A percentile compares a stretch with the other conserved stretches of the same genome.
Conservation (phyloP, 768 basidiomycete species). For the Phaeolepiota aurea region DNA sequence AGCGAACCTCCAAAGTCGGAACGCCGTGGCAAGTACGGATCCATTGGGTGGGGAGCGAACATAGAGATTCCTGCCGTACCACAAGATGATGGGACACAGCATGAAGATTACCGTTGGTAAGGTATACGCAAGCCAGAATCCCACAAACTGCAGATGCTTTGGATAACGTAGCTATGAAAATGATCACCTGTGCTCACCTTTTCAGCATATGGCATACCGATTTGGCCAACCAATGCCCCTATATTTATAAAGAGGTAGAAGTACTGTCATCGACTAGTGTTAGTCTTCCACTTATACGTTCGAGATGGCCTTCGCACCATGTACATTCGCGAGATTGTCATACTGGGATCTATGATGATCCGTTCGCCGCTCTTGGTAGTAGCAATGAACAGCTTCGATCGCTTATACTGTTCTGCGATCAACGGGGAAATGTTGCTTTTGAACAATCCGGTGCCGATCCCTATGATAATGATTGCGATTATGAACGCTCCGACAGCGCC, state of each 20-base stretch:
- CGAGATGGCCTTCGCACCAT: constrained; percentile 35
- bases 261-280: background rate
- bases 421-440: constrained; percentile 74
- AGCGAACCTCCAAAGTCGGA: constrained; percentile 40
- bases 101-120: constrained; percentile 57
- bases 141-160: constrained; percentile 36
- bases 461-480: constrained; percentile 56
- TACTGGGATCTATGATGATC: constrained; percentile 65
- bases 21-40: constrained; percentile 47
- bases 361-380: constrained; percentile 49
- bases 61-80: constrained; percentile 46
- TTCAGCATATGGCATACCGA: constrained; percentile 61
- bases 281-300: background rate
- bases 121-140: constrained; percentile 56
- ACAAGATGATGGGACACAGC: constrained; percentile 55
- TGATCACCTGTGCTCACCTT: constrained; percentile 26
- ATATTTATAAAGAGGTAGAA: constrained; percentile 52
- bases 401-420: constrained; percentile 68
- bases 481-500: constrained; percentile 45
- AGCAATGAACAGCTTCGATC: constrained; percentile 42
- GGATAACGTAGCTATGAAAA: background rate
- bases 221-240: constrained; percentile 62
- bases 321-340: constrained; percentile 66
- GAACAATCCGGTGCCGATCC: constrained; percentile 56
- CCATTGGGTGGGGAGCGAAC: constrained; percentile 50